These are phyloP conservation scores for Sordariomycetes sp. DNA, from an alignment of 2,329 filamentous ascomycete genomes.

Conservation along the genomic window DNA sequence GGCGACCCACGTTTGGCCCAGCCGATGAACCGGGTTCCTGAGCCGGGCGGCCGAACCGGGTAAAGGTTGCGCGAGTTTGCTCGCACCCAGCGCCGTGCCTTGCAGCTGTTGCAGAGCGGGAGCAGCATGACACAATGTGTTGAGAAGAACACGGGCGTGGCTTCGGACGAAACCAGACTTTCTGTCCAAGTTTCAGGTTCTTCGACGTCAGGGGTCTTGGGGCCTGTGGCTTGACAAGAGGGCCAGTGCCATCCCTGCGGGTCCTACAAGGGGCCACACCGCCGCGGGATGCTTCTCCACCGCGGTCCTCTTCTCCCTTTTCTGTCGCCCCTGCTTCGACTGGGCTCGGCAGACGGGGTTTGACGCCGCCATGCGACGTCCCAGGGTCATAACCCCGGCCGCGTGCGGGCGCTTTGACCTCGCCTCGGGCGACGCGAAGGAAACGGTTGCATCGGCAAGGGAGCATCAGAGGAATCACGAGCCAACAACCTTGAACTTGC, in stretches of 20 bases:
- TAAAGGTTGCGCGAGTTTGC: neutral
- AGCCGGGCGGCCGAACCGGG: neutral
- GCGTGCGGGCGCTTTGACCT: neutral
- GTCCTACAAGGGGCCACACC: neutral
- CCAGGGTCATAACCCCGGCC: neutral
- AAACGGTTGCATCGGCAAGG: neutral
- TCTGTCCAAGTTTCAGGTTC: neutral
- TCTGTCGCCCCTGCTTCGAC: neutral
- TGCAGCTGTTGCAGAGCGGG: neutral
- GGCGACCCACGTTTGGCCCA: neutral
- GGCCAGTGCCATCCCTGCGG: neutral
- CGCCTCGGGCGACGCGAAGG: neutral
- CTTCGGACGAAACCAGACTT: neutral
- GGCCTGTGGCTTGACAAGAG: neutral
- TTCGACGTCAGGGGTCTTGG: neutral
- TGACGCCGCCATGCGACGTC: neutral
- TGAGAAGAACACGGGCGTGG: neutral
- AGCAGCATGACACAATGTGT: neutral
- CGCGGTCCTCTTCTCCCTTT: neutral
- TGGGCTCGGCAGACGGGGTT: neutral
- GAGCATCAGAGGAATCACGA: too few relatives aligned
- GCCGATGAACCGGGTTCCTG: neutral
- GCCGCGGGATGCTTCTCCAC: neutral
- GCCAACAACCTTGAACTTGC: too few relatives aligned
- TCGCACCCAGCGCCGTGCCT: neutral